A percentile compares a stretch with the other conserved stretches of the same genome.
These are phyloP conservation scores for Corchorus capsularis DNA, from an alignment of 345 rosid genomes.

Conservation along the genomic window DNA sequence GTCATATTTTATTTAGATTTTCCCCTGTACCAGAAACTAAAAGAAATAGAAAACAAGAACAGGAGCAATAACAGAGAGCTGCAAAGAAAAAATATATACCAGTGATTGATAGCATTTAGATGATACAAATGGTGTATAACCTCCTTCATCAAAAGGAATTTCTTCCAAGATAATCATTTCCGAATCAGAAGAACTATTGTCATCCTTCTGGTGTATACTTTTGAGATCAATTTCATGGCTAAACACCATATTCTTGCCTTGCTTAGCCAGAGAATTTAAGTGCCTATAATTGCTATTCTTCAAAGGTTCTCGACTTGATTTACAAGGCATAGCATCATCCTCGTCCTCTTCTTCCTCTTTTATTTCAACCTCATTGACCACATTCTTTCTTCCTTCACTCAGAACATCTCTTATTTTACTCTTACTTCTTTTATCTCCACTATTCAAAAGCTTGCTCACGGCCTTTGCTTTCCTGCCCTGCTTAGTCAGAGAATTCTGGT, in stretches of 20 bases:
- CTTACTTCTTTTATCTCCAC: too few species aligned
- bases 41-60: neutral
- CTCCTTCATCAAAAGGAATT: conserved; percentile 36
- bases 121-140: conserved; percentile 38
- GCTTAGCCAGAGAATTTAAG: conserved; percentile 22
- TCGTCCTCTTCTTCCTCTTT: too few species aligned
- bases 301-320: neutral
- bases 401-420: too few species aligned
- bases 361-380: too few species aligned
- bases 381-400: too few species aligned
- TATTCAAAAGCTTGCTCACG: too few species aligned
- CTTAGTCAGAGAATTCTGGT: conserved; percentile 21
- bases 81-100: conserved; percentile 29
- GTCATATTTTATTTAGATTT: too few species aligned
- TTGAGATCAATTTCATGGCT: conserved; percentile 26
- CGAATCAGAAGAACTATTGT: conserved; percentile 44
- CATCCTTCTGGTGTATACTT: conserved; percentile 35
- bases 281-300: conserved; percentile 18
- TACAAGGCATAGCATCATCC: too few species aligned
- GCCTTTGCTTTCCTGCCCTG: conserved; percentile 13
- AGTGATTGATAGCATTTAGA: conserved; percentile 28
- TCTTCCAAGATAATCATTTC: conserved; percentile 45
- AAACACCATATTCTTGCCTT: conserved; percentile 17
- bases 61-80: neutral
- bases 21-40: too few species aligned